Evolutionary conservation across 208 protist species (phyloP).

Genomic region (Phytomonas francai): DNA sequence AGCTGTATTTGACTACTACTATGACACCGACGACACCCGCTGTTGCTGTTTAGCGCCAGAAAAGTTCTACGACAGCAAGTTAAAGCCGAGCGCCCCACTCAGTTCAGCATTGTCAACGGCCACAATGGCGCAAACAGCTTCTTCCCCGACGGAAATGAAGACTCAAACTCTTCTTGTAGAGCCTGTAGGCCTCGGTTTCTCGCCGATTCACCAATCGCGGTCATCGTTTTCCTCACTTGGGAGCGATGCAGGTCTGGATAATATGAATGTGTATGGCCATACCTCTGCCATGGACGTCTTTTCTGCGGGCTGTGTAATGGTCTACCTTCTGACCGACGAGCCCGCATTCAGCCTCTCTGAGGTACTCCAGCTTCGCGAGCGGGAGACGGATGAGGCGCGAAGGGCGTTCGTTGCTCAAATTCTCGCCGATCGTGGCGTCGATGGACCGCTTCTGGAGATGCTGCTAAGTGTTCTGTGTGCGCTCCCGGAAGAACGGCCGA

Average conservation of each 20-base stretch:
- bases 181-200: too few species aligned
- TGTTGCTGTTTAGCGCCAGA: slow-evolving; percentile 82
- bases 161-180: too few species aligned
- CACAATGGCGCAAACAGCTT: slow-evolving; percentile 3
- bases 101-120: neutral
- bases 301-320: slow-evolving; percentile 62
- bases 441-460: slow-evolving; percentile 12
- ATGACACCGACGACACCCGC: slow-evolving; percentile 76
- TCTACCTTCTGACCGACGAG: slow-evolving; percentile 62
- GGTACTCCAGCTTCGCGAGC: slow-evolving; percentile 37
- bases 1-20: slow-evolving; percentile 81
- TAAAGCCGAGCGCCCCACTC: neutral
- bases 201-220: too few species aligned
- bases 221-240: slow-evolving; percentile 15
- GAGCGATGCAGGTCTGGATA: slow-evolving; percentile 16
- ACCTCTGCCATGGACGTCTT: slow-evolving; percentile 81
- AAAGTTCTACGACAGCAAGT: slow-evolving; percentile 54
- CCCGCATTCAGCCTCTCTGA: slow-evolving; percentile 57
- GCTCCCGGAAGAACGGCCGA: slow-evolving; percentile 23
- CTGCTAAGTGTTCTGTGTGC: slow-evolving; percentile 26
- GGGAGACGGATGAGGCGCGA: slow-evolving; percentile 14
- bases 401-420: slow-evolving; percentile 10
- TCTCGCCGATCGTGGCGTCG: slow-evolving; percentile 14
- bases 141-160: too few species aligned
- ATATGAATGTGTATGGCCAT: slow-evolving; percentile 60